phyloP scores from a whole-genome alignment of 2,329 filamentous ascomycete species.

The Beauveria medogensis region DNA sequence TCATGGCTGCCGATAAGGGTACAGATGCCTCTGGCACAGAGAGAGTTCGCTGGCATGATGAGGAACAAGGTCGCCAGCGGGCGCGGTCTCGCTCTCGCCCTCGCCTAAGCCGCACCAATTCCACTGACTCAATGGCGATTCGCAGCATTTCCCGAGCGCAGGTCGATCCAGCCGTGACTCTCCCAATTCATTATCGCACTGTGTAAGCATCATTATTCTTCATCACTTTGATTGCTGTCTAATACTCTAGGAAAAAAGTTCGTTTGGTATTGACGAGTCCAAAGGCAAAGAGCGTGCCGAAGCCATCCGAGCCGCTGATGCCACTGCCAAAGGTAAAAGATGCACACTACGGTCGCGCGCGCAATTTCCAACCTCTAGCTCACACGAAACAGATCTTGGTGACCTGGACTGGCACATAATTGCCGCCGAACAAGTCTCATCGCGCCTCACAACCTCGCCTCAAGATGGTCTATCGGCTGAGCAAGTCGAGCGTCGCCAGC shows the following conservation, averaged over 20 bases:
- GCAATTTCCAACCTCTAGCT: not conserved
- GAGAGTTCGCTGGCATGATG: constrained; percentile 30
- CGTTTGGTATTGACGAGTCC: constrained; percentile 48
- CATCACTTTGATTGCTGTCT: not conserved
- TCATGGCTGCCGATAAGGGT: constrained; percentile 1
- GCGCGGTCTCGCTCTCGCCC: constrained; percentile 16
- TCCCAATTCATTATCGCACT: constrained; percentile 49
- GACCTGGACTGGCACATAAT: constrained; percentile 62
- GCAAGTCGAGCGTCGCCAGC: constrained; percentile 45
- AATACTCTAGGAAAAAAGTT: constrained; percentile 24
- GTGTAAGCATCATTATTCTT: constrained; percentile 29
- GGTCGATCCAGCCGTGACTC: constrained; percentile 20
- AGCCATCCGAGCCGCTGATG: constrained; percentile 31
- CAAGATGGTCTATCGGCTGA: constrained; percentile 51
- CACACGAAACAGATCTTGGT: constrained; percentile 41
- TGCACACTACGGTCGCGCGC: not conserved
- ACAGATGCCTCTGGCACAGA: constrained; percentile 17
- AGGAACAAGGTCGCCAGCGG: constrained; percentile 22
- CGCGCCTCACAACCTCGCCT: constrained; percentile 48
- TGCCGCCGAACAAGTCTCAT: constrained; percentile 47
- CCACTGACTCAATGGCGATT: constrained; percentile 33
- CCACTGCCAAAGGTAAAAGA: constrained; percentile 34
- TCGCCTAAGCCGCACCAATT: constrained; percentile 18
- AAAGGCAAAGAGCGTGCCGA: constrained; percentile 36
- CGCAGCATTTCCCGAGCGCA: constrained; percentile 25